phyloP scores from a whole-genome alignment of 768 basidiomycete species.

The Termitomyces heimii region DNA sequence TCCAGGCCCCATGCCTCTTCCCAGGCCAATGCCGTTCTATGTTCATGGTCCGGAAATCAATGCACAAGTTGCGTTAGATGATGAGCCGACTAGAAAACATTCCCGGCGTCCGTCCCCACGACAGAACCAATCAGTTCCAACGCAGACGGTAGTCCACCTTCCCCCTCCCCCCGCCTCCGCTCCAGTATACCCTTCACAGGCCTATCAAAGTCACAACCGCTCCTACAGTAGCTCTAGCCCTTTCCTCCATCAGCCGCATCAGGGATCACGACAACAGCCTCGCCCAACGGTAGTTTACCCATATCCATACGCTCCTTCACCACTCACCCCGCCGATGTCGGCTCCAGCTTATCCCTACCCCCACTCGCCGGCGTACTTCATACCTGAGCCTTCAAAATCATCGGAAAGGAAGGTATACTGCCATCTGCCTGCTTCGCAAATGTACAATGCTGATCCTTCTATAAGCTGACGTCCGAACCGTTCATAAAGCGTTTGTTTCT shows the following conservation, averaged over 20 bases:
- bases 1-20: slow-evolving; percentile 4
- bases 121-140: neutral
- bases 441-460: neutral
- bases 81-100: neutral
- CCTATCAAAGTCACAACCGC: neutral
- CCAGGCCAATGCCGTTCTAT: neutral
- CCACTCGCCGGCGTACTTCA: neutral
- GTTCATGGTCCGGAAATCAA: neutral
- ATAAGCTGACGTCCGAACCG: neutral
- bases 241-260: neutral
- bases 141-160: neutral
- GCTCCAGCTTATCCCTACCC: slow-evolving; percentile 3
- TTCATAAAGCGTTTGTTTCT: neutral
- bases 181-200: neutral
- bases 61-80: neutral
- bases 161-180: neutral
- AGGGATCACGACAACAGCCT: neutral
- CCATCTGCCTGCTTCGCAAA: neutral
- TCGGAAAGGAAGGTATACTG: neutral
- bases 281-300: neutral
- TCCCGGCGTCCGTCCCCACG: neutral
- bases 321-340: slow-evolving; percentile 4
- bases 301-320: neutral
- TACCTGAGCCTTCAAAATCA: neutral
- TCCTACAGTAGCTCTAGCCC: neutral